phyloP scores from a whole-genome alignment of 164 flowering plant genomes.

The Dillenia suffruticosa region DNA sequence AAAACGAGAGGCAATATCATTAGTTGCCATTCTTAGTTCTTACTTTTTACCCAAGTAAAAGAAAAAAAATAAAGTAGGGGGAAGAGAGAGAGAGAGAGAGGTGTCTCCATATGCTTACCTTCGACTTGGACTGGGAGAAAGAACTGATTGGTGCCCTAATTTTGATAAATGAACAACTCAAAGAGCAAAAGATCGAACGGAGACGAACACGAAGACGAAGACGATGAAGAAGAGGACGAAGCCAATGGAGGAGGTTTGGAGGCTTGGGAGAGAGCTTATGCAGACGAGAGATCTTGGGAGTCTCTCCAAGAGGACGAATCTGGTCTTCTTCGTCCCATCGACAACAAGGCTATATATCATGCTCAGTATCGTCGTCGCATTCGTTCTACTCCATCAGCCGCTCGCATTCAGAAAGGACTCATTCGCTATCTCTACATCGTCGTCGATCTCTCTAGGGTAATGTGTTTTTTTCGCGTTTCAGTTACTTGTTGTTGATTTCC shows the following conservation, averaged over 20 bases:
- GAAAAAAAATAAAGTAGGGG: too few species aligned
- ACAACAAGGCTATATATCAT: slow-evolving; percentile 53
- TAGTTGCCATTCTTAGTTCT: too few species aligned
- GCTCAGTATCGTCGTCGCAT: slow-evolving; percentile 85
- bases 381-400: slow-evolving; percentile 35
- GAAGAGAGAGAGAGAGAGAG: too few species aligned
- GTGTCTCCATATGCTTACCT: too few species aligned
- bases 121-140: too few species aligned
- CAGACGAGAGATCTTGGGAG: slow-evolving; percentile 95
- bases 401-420: slow-evolving; percentile 85
- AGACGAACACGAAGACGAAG: slow-evolving; percentile 43
- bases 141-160: too few species aligned
- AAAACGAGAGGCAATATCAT: too few species aligned
- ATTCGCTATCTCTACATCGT: slow-evolving; percentile 82
- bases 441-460: slow-evolving; percentile 85
- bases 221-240: slow-evolving; percentile 58
- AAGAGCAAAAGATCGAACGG: slow-evolving; percentile 13
- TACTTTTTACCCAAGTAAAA: too few species aligned
- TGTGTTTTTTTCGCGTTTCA: neutral
- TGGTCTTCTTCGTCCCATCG: slow-evolving; percentile 75
- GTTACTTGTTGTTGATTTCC: neutral
- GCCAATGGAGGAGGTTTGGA: slow-evolving; percentile 33
- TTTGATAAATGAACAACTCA: too few species aligned
- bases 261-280: slow-evolving; percentile 84
- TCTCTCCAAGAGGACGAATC: slow-evolving; percentile 86